Evolutionary conservation across 1,284 basidiomycete species (phyloP).

Genomic region (Athelia psychrophila): DNA sequence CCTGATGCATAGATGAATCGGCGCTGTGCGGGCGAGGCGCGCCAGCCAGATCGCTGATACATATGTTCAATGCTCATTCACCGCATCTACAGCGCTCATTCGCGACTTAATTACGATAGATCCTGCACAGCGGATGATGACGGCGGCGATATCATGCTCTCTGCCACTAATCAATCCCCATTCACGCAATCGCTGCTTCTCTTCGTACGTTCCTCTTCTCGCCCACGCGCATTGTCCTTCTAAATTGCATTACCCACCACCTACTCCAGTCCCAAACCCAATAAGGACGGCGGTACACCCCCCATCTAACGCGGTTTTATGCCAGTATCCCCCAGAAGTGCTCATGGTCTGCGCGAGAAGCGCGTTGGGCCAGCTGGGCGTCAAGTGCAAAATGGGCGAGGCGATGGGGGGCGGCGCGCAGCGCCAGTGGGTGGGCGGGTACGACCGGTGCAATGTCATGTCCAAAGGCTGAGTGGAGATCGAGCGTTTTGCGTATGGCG

Average conservation of each 20-base stretch:
- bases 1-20: constrained; percentile 55
- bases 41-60: neutral
- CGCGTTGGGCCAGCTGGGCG: constrained; percentile 42
- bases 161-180: constrained; percentile 42
- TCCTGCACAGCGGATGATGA: constrained; percentile 61
- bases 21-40: constrained; percentile 57
- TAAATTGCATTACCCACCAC: constrained; percentile 2
- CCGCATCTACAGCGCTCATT: constrained; percentile 54
- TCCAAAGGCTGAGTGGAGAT: constrained; percentile 73
- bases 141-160: constrained; percentile 55
- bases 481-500: constrained; percentile 49
- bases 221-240: neutral
- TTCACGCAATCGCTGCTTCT: constrained; percentile 62
- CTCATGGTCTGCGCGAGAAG: constrained; percentile 51
- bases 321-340: constrained; percentile 49
- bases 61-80: neutral
- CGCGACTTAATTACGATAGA: constrained; percentile 74
- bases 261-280: constrained; percentile 73
- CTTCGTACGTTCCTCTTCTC: constrained; percentile 58
- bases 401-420: constrained; percentile 15
- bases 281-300: constrained; percentile 61
- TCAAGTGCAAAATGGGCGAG: constrained; percentile 47
- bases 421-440: constrained; percentile 60
- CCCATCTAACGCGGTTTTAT: constrained; percentile 77
- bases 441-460: constrained; percentile 54